These are phyloP conservation scores for Amphibolis antarctica DNA, from an alignment of 106 monocot species.

Conservation along the genomic window DNA sequence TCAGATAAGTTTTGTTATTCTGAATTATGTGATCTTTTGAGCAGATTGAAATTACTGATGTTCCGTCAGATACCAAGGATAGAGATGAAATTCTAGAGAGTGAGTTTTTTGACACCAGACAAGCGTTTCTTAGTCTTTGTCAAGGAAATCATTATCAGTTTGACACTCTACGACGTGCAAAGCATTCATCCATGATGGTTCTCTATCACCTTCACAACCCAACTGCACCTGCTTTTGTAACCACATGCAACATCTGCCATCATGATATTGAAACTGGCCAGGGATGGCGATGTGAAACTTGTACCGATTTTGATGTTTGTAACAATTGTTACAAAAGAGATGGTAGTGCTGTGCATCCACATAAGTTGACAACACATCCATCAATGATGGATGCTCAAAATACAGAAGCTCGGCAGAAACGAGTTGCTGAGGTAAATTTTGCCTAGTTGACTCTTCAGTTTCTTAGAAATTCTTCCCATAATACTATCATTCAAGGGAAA, in stretches of 20 bases:
- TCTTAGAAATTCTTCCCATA: too few relatives aligned
- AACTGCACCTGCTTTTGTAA: conserved; percentile 93
- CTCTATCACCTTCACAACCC: conserved; percentile 97
- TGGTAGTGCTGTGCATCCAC: conserved; percentile 68
- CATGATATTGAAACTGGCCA: conserved; percentile 90
- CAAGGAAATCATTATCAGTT: conserved; percentile 99
- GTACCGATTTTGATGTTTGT: conserved; percentile 96
- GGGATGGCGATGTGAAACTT: conserved; percentile 86
- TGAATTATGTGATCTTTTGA: background rate
- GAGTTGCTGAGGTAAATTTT: conserved; percentile 62
- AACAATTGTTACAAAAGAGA: conserved; percentile 69
- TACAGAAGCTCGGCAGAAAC: conserved; percentile 78
- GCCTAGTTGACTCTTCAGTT: too few relatives aligned
- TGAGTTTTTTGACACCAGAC: conserved; percentile 91
- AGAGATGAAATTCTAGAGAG: conserved; percentile 90
- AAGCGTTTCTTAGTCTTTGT: conserved; percentile 91
- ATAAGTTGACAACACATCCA: conserved; percentile 77
- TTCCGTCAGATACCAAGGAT: conserved; percentile 77
- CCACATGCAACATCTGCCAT: conserved; percentile 72
- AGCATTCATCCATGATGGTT: conserved; percentile 99
- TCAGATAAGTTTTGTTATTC: background rate
- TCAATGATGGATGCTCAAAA: conserved; percentile 78
- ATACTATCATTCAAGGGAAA: too few relatives aligned
- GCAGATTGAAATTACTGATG: conserved; percentile 68
- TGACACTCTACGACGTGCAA: conserved; percentile 88